Evolutionary conservation across 148 eudicot genomes (phyloP), one percentile per base, ranked within the genome.

Genomic region (Arbutus unedo): DNA sequence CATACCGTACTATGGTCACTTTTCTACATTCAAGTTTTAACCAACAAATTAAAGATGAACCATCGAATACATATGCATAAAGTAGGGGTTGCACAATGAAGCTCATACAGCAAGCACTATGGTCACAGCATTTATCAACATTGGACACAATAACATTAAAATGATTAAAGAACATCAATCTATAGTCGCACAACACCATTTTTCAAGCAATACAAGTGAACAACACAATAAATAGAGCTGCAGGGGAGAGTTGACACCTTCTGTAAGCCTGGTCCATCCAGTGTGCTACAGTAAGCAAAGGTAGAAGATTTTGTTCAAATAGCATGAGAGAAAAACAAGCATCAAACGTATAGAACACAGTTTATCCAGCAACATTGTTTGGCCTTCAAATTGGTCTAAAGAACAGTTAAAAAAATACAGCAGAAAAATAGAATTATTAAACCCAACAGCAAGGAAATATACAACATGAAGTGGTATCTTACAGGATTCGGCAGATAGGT

Each of bases 401-500:
- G 19, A 10, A 41, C 9, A 51, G 45, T 23, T 4, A 25, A 11
- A 16, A 21, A 4, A 45, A 47, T 74, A 49, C 9, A 38, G 49
- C 55, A 8, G 8, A 71, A 49, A 68, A 49, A 49, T 50, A 64
- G 53, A 43, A 71, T 2, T 9, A 71, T 11, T 41, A 74, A 18
- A 43, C 18, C 44, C 38, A 31, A n/a, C 5, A 51, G 51, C 48
- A 50, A 75, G 10, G 53, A 47, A 41, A 16, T 4, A 8, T 19
- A 47, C 11, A 72, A 14, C 13, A 44, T 43, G 49, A 21, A 77
- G 74, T 54, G 67, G 13, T 78, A 71, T 53, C 95, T 91, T 89
- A 96, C 98, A 55, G 89, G 98, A 86, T 90, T 91, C 15, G 98
- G 98, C 76, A 96, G 85, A 85, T 94, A 94, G 55, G 98, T 94